Percentiles rank a stretch among this genome's conserved stretches.
Evolutionary conservation across 2,329 filamentous ascomycete species (phyloP).

Genomic region (Trichoderma hamatum): DNA sequence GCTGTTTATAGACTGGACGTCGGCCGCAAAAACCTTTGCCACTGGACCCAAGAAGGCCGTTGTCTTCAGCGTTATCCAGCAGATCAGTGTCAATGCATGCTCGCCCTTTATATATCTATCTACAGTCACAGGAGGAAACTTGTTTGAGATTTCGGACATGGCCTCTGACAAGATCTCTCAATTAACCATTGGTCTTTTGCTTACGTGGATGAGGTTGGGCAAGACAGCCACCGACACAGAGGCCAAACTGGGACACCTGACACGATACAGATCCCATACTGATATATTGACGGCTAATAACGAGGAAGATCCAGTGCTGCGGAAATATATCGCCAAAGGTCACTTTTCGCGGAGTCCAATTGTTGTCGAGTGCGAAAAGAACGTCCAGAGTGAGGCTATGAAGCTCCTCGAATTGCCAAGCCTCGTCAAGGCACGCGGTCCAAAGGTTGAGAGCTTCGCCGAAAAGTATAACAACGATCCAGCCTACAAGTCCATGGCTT

Average conservation of each 20-base stretch:
- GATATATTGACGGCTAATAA: neutral
- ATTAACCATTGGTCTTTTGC: constrained; percentile 46
- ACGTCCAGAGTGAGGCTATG: constrained; percentile 26
- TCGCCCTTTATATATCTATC: constrained; percentile 48
- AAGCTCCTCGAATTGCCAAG: constrained; percentile 33
- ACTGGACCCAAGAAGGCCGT: constrained; percentile 44
- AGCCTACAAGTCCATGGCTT: constrained; percentile 44
- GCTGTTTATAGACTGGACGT: constrained; percentile 50
- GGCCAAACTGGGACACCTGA: constrained; percentile 17
- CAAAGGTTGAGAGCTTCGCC: constrained; percentile 40
- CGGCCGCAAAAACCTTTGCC: constrained; percentile 40
- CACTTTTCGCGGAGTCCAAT: neutral
- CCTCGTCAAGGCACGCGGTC: constrained; percentile 33
- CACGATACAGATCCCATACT: constrained; percentile 26
- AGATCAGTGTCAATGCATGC: constrained; percentile 29
- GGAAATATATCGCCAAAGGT: constrained; percentile 2
- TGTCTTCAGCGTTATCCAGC: constrained; percentile 48
- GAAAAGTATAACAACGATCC: constrained; percentile 46
- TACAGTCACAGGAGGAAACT: constrained; percentile 46
- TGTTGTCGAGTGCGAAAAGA: neutral
- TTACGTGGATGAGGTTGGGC: constrained; percentile 49
- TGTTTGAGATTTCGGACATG: constrained; percentile 39
- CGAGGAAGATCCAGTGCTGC: constrained; percentile 4
- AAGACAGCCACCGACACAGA: constrained; percentile 26
- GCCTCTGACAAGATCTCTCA: constrained; percentile 42